Percentiles rank a stretch among this genome's conserved stretches.
Conservation (phyloP, 805 yeast genomes). For the Candida qinlingensis region DNA sequence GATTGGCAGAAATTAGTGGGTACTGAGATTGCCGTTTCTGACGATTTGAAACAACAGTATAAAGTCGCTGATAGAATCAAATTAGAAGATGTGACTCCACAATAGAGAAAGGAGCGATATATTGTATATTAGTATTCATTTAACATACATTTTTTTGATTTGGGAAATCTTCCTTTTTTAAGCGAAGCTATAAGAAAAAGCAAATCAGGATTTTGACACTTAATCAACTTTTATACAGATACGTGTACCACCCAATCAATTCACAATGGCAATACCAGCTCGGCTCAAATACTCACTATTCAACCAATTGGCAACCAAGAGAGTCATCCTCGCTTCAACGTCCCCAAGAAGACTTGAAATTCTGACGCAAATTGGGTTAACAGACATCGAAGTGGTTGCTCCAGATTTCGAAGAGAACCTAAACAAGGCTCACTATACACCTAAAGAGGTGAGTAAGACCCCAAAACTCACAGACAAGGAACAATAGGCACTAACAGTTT, state of each 20-base stretch:
- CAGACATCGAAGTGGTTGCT: slow-evolving; percentile 40
- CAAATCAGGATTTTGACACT: too few relatives aligned
- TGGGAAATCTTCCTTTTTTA: too few relatives aligned
- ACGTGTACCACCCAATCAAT: too few relatives aligned
- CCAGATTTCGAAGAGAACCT: slow-evolving; percentile 79
- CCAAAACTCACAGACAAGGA: background rate
- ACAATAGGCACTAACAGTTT: slow-evolving; percentile 11
- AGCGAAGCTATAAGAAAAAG: too few relatives aligned
- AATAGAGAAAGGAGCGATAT: background rate
- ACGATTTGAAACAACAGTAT: slow-evolving; percentile 18
- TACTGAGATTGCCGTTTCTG: slow-evolving; percentile 47
- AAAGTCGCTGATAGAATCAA: slow-evolving; percentile 18
- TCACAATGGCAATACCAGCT: slow-evolving; percentile 1
- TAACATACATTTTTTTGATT: too few relatives aligned
- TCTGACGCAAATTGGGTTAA: slow-evolving; percentile 52
- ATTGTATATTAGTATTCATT: too few relatives aligned
- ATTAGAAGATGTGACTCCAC: slow-evolving; percentile 22
- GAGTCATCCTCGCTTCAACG: slow-evolving; percentile 68
- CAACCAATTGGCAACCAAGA: slow-evolving; percentile 12
- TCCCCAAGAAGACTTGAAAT: slow-evolving; percentile 80
- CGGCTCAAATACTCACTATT: slow-evolving; percentile 30
- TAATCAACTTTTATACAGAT: too few relatives aligned
- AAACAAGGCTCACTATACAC: slow-evolving; percentile 43
- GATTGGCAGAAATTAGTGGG: slow-evolving; percentile 77
- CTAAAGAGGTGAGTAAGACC: slow-evolving; percentile 34